Base-by-base conservation (phyloP, 129 eudicot genomes). In the Gnaphalium uliginosum region DNA sequence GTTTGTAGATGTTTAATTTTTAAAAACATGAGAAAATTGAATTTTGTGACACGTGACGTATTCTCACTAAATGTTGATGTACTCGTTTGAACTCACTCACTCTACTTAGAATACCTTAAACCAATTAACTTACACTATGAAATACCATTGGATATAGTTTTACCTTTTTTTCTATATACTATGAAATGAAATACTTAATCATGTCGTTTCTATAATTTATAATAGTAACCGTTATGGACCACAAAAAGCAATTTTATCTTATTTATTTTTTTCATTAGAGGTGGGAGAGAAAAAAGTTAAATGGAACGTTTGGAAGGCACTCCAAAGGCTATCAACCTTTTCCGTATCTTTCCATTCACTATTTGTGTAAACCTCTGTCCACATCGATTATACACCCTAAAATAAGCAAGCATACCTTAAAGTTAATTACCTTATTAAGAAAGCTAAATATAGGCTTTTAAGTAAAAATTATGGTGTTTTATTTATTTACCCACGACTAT, bases 221-320 rank as follows among this genome's bases (percentile, higher is more conserved):
- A 53, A 72, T 56, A 56, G 21, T 32, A 56, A 72, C 46, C 30
- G 22, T 51, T 11, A 51, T 72, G 23, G 8, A 65, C 14, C 41
- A 32, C 3, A 72, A 37, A 56, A 35, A 32, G 8, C 14, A 53
- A 30, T 61, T 22, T 14, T n/a, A 8, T 27, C 0, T 4, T 59
- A 58, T 58, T 7, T 69, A n/a, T 58, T 46, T 43, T 56, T 68
- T 77, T 56, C n/a, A 61, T 7, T 48, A 5, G 59, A 56, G 50
- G 72, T 19, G 60, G 63, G 62, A 75, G 61, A 50, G 56, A 46
- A 72, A 64, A 65, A 48, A 24, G 68, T 48, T 54, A 29, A 72
- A 78, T 57, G 79, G 83, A 64, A 74, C 79, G 60, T 67, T 79
- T 83, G 76, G 87, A 84, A 84, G 84, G 82, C 83, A 80, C 87